phyloP scores from a whole-genome alignment of 208 protist species.

The Wallacemonas sp. region DNA sequence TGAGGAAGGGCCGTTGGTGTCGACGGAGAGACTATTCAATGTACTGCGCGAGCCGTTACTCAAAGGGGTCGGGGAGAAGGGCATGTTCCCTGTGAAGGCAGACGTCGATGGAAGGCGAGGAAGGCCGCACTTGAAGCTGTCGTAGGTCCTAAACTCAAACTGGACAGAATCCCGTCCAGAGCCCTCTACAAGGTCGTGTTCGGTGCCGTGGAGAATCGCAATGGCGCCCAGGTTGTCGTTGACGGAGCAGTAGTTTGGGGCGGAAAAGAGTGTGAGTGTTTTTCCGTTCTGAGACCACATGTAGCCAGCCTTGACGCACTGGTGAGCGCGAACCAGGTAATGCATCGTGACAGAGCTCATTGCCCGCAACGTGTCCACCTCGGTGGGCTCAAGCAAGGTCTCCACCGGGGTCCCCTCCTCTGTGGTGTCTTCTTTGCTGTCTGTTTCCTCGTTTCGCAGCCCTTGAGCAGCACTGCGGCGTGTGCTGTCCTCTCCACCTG shows the following conservation, averaged over 20 bases:
- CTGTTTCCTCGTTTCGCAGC: neutral
- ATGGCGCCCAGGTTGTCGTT: slow-evolving; percentile 74
- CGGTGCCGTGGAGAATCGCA: slow-evolving; percentile 51
- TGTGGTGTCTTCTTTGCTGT: slow-evolving; percentile 5
- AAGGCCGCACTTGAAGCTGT: slow-evolving; percentile 31
- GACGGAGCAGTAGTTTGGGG: slow-evolving; percentile 85
- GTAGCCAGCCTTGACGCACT: slow-evolving; percentile 92
- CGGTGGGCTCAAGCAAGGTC: neutral
- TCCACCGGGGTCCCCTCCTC: neutral
- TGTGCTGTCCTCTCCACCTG: neutral
- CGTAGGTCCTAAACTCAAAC: slow-evolving; percentile 73
- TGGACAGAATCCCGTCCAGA: slow-evolving; percentile 35
- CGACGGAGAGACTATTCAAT: slow-evolving; percentile 4
- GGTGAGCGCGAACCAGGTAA: slow-evolving; percentile 91
- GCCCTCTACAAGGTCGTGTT: slow-evolving; percentile 24
- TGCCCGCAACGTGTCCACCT: neutral
- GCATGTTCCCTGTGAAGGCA: slow-evolving; percentile 2
- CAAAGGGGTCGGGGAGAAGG: slow-evolving; percentile 6
- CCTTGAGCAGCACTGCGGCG: neutral
- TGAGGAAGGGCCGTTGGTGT: neutral
- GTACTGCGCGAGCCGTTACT: no score
- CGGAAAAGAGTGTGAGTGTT: slow-evolving; percentile 81
- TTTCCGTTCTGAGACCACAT: slow-evolving; percentile 50
- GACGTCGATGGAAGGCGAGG: slow-evolving; percentile 9
- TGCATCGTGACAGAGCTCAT: slow-evolving; percentile 77